Base-by-base conservation (phyloP, 2,329 filamentous ascomycete species). In the Onygenales sp. region DNA sequence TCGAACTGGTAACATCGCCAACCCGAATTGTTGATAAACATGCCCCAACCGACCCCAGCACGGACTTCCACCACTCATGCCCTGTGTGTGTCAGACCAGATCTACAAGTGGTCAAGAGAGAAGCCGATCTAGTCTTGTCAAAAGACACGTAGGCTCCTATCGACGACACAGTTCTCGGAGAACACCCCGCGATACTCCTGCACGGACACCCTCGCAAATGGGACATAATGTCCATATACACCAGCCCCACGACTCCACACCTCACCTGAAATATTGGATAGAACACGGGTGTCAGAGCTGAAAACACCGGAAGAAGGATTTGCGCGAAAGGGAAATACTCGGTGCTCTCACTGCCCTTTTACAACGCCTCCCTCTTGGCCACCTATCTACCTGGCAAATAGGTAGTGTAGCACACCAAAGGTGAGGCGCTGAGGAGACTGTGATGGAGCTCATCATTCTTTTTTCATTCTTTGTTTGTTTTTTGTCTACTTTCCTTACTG, bases 301-400 rank as follows among this genome's bases (percentile, higher is more conserved):
- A 33, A 47, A 33, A 38, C 33, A 21, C 2, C 6, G 27, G 45
- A 36, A 17, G 7, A 33, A 47, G 33, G 45, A 14, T 35, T 14
- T 32, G 11, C 10, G 17, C 6, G 43, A 45, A 11, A 35, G 7
- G 21, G 21, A 21, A 6, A 47, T 47, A 33, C 9, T 47, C 11
- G 45, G 45, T 47, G 45, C 45, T 47, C 45, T 47, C 45, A 47
- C 45, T 47, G 13, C 17, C 5, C 32, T 47, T 33, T 47, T 35
- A 14, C 3, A 17, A 33, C 2, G 7, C 13, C 43, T 31, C 32
- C 7, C 31, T 47, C n/a, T 5, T 36, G 2, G 21, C 2, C 2
- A 1, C 39, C 13, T 17, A n/a, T 7, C n/a, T 14, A 42, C 17
- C n/a, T n/a, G 6, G 9, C 2, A 42, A 17, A 10, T 6, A 17